Base-by-base conservation (phyloP, 805 yeast genomes). In the Alloascoidea africana region DNA sequence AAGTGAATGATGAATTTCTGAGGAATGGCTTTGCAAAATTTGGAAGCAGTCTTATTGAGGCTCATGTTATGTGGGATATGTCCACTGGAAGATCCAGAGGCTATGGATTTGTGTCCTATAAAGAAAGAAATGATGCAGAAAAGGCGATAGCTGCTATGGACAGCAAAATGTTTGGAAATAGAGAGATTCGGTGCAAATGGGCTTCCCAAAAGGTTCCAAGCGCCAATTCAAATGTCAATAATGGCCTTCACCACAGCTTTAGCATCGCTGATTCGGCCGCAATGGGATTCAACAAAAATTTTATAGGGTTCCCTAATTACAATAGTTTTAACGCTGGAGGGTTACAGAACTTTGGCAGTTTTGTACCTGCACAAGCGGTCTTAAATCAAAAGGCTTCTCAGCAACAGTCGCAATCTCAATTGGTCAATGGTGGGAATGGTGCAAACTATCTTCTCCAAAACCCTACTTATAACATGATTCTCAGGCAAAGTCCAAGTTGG, bases 61-160 rank as follows among this genome's bases (percentile, higher is more conserved):
- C 94, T 8, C 86, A 85, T 47, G 95, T 85, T 18, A 86, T 85
- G 95, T 85, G 96, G 95, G 95, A 86, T 55, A 83, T 84, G 93
- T 87, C 81, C 54, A 79, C 91, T 17, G 91, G 93, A 33, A 67
- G 94, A 52, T 83, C 94, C 2, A 67, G 95, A 58, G 94, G 95
- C 27, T 85, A 85, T 52, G 95, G 96, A 2, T 85, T 86, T 56
- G 91, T 84, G 6, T 76, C 89, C 1, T 86, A 85, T 50, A 55
- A 62, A 17, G 70, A 67, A 17, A 70, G 67, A 44, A 56, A 62
- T 14, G 89, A 83, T 45, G 95, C 94, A 2, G 84, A 79, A 48
- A 56, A 54, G 37, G 93, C 93, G 18, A 60, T 83, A 45, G 67
- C 66, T 39, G 58, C 76, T 18, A 82, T 78, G 84, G 78, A 79